Base-by-base conservation (phyloP, 371 early-diverging fungal genomes). In the Mucor lusitanicus region DNA sequence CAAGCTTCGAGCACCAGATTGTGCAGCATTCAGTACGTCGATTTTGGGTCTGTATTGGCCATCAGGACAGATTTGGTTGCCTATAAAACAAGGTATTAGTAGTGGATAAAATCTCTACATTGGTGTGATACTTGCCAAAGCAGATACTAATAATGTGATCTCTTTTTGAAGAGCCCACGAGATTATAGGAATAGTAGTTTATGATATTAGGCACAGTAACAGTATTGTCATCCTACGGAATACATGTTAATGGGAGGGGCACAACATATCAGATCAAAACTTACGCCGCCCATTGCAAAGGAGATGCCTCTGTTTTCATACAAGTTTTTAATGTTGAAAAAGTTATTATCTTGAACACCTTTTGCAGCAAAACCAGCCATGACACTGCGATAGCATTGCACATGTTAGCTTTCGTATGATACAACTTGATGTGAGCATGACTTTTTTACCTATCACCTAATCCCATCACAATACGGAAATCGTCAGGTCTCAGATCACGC, bases 321-420 rank as follows among this genome's bases (percentile, higher is more conserved):
- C 11, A 82, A 37, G 17, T 77, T 77, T 0, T 70, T 57, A 2
- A 66, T 28, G 53, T 72, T 79, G 11, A 81, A 33, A 61, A 78
- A 77, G 9, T 53, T 68, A 7, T 62, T 37, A 7, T 64, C 65
- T 30, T 77, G 70, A 28, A 80, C 59, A 11, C 83, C 83, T 56
- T 79, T 77, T 4, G 83, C 84, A 40, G 77, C 89, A 71, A 90
- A 90, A 11, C 79, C 92, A 7, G 92, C 89, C 65, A 89, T 85
- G n/a, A 89, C 87, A 57, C 88, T 87, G 53, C 3, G 27, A 25
- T 21, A 8, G 19, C 46, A 35, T 35, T 35, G 37, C 12, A 12
- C 12, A 6, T 1, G 21, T 46, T 46, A 46, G 19, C 5, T 2
- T 11, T 40, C 15, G 17, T n/a, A n/a, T 17, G 9, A 2, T 17